Evolutionary conservation across 306 rosid species (phyloP).

Genomic region (Quercus parvula): DNA sequence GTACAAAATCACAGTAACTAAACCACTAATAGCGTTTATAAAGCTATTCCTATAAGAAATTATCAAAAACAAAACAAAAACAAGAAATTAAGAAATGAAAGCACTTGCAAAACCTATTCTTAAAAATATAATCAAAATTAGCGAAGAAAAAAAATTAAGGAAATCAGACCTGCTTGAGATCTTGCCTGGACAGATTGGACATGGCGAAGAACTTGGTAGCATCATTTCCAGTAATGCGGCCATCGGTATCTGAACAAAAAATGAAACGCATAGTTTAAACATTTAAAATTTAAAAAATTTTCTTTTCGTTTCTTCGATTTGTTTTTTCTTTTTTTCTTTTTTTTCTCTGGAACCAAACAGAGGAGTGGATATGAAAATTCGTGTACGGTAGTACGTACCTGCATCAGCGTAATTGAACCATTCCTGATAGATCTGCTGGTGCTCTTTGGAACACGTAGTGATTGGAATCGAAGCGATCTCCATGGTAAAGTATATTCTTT

Average conservation of each 20-base stretch:
- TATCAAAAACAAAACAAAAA: neutral
- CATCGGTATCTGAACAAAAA: constrained; percentile 66
- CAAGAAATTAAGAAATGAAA: neutral
- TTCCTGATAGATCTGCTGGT: constrained; percentile 54
- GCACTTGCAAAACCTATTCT: neutral
- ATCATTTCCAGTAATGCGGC: constrained; percentile 86
- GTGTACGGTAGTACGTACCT: constrained; percentile 34
- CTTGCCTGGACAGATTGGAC: constrained; percentile 70
- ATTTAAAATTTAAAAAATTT: neutral
- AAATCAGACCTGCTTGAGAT: constrained; percentile 74
- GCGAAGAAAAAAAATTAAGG: neutral
- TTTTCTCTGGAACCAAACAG: constrained; percentile 3
- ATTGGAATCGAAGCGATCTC: constrained; percentile 56
- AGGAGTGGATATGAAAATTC: neutral
- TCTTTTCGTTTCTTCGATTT: neutral
- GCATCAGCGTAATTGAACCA: constrained; percentile 88
- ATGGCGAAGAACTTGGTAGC: constrained; percentile 69
- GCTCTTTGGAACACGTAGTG: constrained; percentile 52
- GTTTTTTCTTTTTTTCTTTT: too few species aligned
- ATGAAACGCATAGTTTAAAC: neutral
- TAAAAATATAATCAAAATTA: neutral
- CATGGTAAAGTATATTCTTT: constrained; percentile 25
- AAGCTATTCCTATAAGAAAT: too few species aligned
- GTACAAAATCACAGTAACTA: too few species aligned
- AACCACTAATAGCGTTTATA: too few species aligned